Conservation (phyloP, 306 rosid species). For the Astragalus glycyphyllos region DNA sequence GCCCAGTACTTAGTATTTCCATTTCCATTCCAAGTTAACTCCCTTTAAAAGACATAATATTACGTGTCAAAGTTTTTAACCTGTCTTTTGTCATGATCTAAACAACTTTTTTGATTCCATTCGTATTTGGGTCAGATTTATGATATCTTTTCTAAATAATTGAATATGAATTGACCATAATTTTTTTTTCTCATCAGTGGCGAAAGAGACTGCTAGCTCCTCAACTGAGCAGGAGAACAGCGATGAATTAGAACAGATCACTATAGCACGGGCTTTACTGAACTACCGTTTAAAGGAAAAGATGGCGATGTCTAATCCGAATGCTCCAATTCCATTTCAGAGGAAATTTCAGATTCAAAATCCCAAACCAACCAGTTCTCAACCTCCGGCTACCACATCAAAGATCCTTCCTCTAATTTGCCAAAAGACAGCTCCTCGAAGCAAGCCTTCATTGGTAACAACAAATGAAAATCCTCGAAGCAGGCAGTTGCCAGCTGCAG, state of each 20-base stretch:
- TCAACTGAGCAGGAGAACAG: constrained; percentile 80
- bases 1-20: neutral
- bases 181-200: constrained; percentile 66
- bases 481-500: constrained; percentile 51
- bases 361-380: constrained; percentile 84
- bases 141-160: neutral
- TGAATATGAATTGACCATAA: constrained; percentile 36
- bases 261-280: constrained; percentile 82
- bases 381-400: constrained; percentile 68
- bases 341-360: constrained; percentile 68
- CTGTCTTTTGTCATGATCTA: constrained; percentile 2
- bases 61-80: constrained; percentile 22
- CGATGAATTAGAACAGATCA: constrained; percentile 95
- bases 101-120: neutral
- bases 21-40: neutral
- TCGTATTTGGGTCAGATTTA: constrained; percentile 14
- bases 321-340: constrained; percentile 74
- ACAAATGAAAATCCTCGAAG: constrained; percentile 53
- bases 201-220: constrained; percentile 57
- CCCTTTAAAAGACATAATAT: constrained; percentile 13
- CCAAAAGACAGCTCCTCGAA: constrained; percentile 61
- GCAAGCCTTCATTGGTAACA: constrained; percentile 51
- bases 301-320: constrained; percentile 66
- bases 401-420: constrained; percentile 93
- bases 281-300: constrained; percentile 84